These are phyloP conservation scores for Penicillium steckii DNA, from an alignment of 495 filamentous ascomycete genomes.

Conservation along the genomic window DNA sequence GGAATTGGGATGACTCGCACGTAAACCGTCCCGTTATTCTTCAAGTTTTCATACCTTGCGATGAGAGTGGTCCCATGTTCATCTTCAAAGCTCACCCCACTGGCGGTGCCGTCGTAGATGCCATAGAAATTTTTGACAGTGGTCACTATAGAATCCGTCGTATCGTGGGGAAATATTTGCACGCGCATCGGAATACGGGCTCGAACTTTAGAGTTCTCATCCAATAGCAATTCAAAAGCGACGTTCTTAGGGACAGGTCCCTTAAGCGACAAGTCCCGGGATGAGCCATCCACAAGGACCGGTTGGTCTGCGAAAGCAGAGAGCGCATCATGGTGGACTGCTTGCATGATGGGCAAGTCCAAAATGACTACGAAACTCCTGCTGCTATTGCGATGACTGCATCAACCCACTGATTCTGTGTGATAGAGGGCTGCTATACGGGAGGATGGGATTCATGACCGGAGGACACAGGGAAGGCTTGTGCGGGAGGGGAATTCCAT, in stretches of 20 bases:
- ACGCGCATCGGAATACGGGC: slow-evolving; percentile 88
- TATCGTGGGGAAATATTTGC: slow-evolving; percentile 87
- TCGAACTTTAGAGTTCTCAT: slow-evolving; percentile 66
- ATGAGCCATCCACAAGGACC: slow-evolving; percentile 28
- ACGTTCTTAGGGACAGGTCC: slow-evolving; percentile 70
- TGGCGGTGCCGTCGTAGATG: slow-evolving; percentile 71
- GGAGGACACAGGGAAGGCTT: slow-evolving; percentile 19
- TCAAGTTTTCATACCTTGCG: slow-evolving; percentile 91
- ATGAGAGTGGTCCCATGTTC: slow-evolving; percentile 82
- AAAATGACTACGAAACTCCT: slow-evolving; percentile 25
- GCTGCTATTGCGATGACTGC: slow-evolving; percentile 38
- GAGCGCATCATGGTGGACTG: slow-evolving; percentile 41
- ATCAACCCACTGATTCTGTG: slow-evolving; percentile 42
- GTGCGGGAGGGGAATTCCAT: slow-evolving; percentile 34
- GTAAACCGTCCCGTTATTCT: slow-evolving; percentile 83
- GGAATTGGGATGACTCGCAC: slow-evolving; percentile 77
- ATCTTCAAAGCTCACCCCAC: slow-evolving; percentile 90
- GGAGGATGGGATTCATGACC: slow-evolving; percentile 27
- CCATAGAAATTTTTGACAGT: slow-evolving; percentile 99
- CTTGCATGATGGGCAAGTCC: slow-evolving; percentile 37
- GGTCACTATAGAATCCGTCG: slow-evolving; percentile 91
- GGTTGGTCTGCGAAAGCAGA: slow-evolving; percentile 39
- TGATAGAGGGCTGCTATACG: slow-evolving; percentile 21
- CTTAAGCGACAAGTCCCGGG: slow-evolving; percentile 48
- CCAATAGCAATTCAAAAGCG: slow-evolving; percentile 80